These are phyloP conservation scores for Lipomyces chichibuensis DNA, from an alignment of 805 yeast species.

Conservation along the genomic window DNA sequence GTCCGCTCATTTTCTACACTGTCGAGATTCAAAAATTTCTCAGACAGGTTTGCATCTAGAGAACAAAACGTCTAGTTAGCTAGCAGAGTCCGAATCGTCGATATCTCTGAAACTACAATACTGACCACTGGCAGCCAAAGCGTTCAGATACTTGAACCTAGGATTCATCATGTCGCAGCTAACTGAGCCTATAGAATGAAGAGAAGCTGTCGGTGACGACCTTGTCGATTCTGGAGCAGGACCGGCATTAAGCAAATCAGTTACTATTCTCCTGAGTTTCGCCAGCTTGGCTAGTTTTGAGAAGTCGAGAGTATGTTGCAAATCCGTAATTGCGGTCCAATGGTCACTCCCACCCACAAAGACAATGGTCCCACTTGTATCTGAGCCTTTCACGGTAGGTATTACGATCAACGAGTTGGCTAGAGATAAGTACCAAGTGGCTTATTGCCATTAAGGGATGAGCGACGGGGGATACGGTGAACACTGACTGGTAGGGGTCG, in stretches of 20 bases:
- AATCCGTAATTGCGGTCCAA: not conserved
- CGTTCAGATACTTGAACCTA: not conserved
- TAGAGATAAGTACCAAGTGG: not conserved
- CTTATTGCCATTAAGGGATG: not conserved
- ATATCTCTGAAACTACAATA: not conserved
- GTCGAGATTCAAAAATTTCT: conserved; percentile 10
- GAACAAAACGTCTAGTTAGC: not conserved
- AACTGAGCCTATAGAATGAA: not conserved
- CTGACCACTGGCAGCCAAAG: not conserved
- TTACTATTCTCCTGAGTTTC: not conserved
- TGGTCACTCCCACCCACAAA: not conserved
- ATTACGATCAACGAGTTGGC: not conserved
- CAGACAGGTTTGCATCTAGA: not conserved
- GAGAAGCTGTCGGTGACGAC: not conserved
- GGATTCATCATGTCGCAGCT: not conserved
- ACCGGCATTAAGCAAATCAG: not conserved
- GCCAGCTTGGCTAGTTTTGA: conserved; percentile 2
- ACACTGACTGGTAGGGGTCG: not conserved
- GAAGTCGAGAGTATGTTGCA: too few species aligned
- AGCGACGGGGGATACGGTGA: not conserved
- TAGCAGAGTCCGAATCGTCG: not conserved
- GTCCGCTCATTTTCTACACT: conserved; percentile 5
- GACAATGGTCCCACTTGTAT: not conserved
- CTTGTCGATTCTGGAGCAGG: not conserved
- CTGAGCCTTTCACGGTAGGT: not conserved